These are phyloP conservation scores for Schizosaccharomyces osmophilus DNA, from an alignment of 805 yeast genomes.

Conservation along the genomic window DNA sequence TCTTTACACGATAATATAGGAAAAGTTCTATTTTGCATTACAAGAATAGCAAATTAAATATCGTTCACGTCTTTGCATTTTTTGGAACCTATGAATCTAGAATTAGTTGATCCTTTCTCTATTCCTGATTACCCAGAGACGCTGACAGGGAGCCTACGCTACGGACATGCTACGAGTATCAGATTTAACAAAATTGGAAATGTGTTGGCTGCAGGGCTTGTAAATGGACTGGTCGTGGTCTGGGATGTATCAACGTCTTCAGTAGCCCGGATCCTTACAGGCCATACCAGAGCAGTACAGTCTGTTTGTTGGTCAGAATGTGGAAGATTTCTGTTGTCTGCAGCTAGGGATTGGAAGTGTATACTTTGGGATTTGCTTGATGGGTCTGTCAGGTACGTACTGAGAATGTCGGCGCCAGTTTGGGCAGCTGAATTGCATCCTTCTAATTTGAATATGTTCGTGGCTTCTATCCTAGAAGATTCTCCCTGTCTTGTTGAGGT, in stretches of 20 bases:
- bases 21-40: no score
- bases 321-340: constrained; percentile 42
- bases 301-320: constrained; percentile 44
- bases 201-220: constrained; percentile 58
- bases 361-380: constrained; percentile 52
- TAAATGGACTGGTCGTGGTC: constrained; percentile 48
- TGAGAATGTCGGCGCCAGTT: constrained; percentile 41
- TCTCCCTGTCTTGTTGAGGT: constrained; percentile 26
- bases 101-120: constrained; percentile 71
- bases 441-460: constrained; percentile 16
- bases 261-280: constrained; percentile 29
- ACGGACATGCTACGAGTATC: constrained; percentile 34
- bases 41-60: no score
- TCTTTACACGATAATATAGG: no score
- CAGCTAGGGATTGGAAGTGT: constrained; percentile 63
- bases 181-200: constrained; percentile 56
- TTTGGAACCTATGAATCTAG: constrained; percentile 33
- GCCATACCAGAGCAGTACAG: constrained; percentile 52
- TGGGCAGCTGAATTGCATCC: constrained; percentile 38
- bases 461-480: constrained; percentile 44
- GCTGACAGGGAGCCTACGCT: not conserved
- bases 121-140: constrained; percentile 24
- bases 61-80: no score
- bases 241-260: constrained; percentile 47
- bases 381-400: constrained; percentile 19